Evolutionary conservation across 2,329 filamentous ascomycete species (phyloP).

Genomic region (Metarhizium brunneum): DNA sequence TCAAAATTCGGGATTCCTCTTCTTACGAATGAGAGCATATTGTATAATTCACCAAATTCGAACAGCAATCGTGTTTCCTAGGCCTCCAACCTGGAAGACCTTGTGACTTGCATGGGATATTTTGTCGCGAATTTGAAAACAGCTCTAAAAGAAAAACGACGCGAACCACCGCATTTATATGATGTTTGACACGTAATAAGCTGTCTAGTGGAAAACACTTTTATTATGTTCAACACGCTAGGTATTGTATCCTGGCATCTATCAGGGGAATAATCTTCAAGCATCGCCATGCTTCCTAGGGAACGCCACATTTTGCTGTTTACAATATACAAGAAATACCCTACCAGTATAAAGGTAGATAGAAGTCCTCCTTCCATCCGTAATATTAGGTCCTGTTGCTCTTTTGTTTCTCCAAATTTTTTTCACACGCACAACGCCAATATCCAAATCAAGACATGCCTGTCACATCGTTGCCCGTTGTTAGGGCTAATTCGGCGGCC

Average conservation of each 20-base stretch:
- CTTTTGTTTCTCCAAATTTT: neutral
- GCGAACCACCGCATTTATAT: neutral
- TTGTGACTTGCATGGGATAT: too few relatives aligned
- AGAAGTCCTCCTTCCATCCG: neutral
- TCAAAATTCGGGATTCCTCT: too few relatives aligned
- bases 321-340: neutral
- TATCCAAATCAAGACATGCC: neutral
- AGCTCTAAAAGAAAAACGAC: too few relatives aligned
- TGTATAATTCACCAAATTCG: neutral
- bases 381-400: neutral
- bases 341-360: too few relatives aligned
- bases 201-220: neutral
- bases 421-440: neutral
- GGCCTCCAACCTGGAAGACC: neutral
- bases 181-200: neutral
- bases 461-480: neutral
- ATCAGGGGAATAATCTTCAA: neutral
- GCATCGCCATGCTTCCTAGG: neutral
- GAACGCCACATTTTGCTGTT: neutral
- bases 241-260: neutral
- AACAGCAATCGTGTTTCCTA: neutral
- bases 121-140: too few relatives aligned
- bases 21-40: neutral
- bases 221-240: neutral
- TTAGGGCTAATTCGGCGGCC: slow-evolving; percentile 9